A percentile compares a stretch with the other conserved stretches of the same genome.
phyloP scores from a whole-genome alignment of 2,329 filamentous ascomycete species.

The Talaromyces sp. region DNA sequence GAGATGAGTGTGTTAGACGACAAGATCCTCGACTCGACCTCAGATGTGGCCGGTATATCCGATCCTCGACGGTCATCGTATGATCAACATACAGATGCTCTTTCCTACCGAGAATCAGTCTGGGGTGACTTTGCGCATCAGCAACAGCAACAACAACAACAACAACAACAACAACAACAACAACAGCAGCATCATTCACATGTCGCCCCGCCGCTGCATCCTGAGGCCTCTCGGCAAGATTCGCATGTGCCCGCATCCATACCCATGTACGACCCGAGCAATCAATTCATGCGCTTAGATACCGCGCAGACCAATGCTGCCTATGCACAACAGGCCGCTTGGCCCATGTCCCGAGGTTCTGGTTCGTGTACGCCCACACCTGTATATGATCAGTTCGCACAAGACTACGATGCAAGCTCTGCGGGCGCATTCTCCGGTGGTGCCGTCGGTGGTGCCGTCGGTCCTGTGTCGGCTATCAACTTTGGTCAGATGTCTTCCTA shows the following conservation, averaged over 20 bases:
- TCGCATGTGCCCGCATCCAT: conserved; percentile 41
- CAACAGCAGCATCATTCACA: conserved; percentile 34
- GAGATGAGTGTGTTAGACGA: conserved; percentile 53
- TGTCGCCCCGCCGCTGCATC: not conserved
- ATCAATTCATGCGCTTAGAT: conserved; percentile 62
- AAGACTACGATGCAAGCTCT: conserved; percentile 50
- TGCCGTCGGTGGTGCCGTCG: conserved; percentile 41
- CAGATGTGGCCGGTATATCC: conserved; percentile 48
- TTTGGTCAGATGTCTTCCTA: conserved; percentile 40
- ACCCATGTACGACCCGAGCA: conserved; percentile 49
- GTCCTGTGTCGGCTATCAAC: conserved; percentile 38
- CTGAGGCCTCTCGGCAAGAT: conserved; percentile 35
- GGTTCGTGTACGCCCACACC: conserved; percentile 72
- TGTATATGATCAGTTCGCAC: conserved; percentile 62
- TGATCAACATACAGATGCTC: conserved; percentile 48
- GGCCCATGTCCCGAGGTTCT: conserved; percentile 64
- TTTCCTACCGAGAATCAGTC: conserved; percentile 52
- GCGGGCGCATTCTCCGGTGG: conserved; percentile 43
- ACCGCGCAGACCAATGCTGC: conserved; percentile 43
- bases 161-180: conserved; percentile 20
- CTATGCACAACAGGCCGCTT: conserved; percentile 52
- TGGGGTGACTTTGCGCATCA: conserved; percentile 45
- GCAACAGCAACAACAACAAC: conserved; percentile 20
- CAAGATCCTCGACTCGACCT: conserved; percentile 50
- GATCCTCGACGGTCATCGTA: conserved; percentile 46